Evolutionary conservation across 495 filamentous ascomycete genomes (phyloP), one percentile per base, ranked within the genome.

Genomic region (Penicillium cosmopolitanum): DNA sequence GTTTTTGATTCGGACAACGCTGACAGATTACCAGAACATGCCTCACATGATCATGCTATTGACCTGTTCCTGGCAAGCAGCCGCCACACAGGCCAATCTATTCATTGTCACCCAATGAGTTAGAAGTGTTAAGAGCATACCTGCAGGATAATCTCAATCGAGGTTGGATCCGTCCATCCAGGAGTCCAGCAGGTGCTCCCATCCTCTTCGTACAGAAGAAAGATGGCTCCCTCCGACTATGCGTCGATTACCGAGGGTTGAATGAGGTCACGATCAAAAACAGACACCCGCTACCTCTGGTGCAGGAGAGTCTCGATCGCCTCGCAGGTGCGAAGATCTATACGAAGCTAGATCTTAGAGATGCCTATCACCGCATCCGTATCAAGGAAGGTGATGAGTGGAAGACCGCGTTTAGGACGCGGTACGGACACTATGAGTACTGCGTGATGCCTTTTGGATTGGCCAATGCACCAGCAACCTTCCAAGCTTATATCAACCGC

Each of bases 341-440:
- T 19, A 56, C 9, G 5, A 61, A 61, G 40, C 13, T 61, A 28
- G 58, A 61, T 57, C 51, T 62, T 7, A 42, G 13, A 50, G 28
- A 56, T 21, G 34, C 35, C 11, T 56, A 56, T 36, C 47, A 56
- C 42, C 35, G 35, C 10, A 56, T 56, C 47, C 21, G 35, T 10
- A 56, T 56, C 18, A 43, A 50, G n/a, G n/a, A 56, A 50, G 54
- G 44, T 15, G n/a, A 56, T 18, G 28, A 56, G 47, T 56, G 47
- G 42, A 56, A 56, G 43, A 56, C 54, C 47, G 47, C 25, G 9
- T 56, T 56, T 50, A 16, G 33, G 8, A 56, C 35, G 18, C n/a
- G 21, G 11, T 54, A 54, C 35, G 36, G 35, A 12, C 36, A 54
- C 35, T 54, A 54, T 51, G 25, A 51, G 28, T 51, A 51, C n/a